Evolutionary conservation across 106 monocot genomes (phyloP).

Genomic region (Phalaenopsis aphrodite): DNA sequence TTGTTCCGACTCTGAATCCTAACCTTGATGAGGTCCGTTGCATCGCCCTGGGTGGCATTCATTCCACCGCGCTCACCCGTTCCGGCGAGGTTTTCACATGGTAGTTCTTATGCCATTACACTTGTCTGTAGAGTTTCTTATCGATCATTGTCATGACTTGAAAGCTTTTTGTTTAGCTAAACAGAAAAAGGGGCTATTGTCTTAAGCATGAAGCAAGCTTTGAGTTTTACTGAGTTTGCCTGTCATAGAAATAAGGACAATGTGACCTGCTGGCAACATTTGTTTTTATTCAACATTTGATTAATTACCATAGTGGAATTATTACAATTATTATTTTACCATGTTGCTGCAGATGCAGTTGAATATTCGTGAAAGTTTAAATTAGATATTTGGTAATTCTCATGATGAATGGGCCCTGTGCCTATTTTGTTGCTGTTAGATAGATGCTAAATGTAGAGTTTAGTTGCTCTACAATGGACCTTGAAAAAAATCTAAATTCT

Average conservation of each 20-base stretch:
- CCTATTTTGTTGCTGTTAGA: too few relatives aligned
- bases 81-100: conserved; percentile 76
- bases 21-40: conserved; percentile 42
- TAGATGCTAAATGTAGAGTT: too few relatives aligned
- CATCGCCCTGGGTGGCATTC: conserved; percentile 76
- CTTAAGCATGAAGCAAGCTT: not conserved
- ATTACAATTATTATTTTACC: not conserved
- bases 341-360: not conserved
- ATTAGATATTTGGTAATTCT: too few relatives aligned
- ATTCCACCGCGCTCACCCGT: conserved; percentile 56
- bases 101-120: conserved; percentile 30
- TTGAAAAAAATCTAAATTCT: too few relatives aligned
- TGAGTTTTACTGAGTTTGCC: not conserved
- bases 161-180: not conserved
- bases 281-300: not conserved
- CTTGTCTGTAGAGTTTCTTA: not conserved
- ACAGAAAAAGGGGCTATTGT: not conserved
- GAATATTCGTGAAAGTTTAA: not conserved
- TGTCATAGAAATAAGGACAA: not conserved
- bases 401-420: too few relatives aligned
- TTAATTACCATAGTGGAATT: not conserved
- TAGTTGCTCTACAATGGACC: too few relatives aligned
- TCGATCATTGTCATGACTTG: not conserved
- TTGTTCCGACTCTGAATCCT: conserved; percentile 48
- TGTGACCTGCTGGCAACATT: too few relatives aligned